Conservation (phyloP, 139 green algal genomes). For the Coccomyxa sp. region DNA sequence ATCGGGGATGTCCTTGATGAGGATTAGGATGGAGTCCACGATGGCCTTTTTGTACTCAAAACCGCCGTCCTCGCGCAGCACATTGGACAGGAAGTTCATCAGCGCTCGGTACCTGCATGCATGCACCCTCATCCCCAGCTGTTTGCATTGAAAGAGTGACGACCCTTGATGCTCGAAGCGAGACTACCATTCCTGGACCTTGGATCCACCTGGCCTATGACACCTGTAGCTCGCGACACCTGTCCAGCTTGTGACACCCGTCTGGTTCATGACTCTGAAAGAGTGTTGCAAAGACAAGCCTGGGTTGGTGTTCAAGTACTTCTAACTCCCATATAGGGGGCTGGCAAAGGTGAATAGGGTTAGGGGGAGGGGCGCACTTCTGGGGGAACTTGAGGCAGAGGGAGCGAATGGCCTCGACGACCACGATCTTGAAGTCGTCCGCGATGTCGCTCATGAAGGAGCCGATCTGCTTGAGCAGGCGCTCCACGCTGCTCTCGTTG, state of each 20-base stretch:
- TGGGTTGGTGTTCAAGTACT: too few species aligned
- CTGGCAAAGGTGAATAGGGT: too few species aligned
- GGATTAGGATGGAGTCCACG: conserved; percentile 87
- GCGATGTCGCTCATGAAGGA: conserved; percentile 98
- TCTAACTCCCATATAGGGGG: too few species aligned
- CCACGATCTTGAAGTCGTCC: conserved; percentile 99
- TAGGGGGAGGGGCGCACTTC: neutral
- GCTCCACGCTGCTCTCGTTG: conserved; percentile 92
- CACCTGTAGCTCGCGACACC: too few species aligned
- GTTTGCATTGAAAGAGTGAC: too few species aligned
- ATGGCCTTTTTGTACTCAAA: conserved; percentile 99
- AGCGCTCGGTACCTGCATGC: conserved; percentile 85
- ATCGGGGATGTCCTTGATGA: conserved; percentile 94
- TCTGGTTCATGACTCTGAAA: too few species aligned
- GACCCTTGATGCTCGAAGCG: too few species aligned
- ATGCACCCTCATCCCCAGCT: too few species aligned
- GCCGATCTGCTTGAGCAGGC: conserved; percentile 97
- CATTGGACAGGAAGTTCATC: conserved; percentile 93
- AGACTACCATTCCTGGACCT: too few species aligned
- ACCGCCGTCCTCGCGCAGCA: conserved; percentile 85
- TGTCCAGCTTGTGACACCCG: too few species aligned
- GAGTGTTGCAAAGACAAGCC: too few species aligned
- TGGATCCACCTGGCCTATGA: too few species aligned
- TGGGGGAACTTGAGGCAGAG: conserved; percentile 97
- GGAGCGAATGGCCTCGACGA: conserved; percentile 92